Conservation (phyloP, 2,329 filamentous ascomycete genomes). For the Sarocladium brachiariae region DNA sequence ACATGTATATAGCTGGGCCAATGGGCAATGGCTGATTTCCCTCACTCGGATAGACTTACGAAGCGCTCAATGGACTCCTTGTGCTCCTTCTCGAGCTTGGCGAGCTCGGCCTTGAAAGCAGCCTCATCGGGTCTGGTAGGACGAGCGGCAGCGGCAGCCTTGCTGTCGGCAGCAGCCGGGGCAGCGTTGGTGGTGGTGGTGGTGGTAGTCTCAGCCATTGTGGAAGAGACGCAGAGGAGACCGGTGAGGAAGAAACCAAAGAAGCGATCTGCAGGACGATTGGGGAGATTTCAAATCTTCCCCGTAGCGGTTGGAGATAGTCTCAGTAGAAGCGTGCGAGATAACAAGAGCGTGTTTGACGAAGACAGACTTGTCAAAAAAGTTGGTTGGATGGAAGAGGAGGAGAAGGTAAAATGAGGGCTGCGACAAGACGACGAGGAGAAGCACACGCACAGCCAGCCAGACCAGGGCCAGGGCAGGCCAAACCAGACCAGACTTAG, state of each 20-base stretch:
- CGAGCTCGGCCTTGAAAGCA: conserved; percentile 70
- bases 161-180: conserved; percentile 28
- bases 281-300: neutral
- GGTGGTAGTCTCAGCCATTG: conserved; percentile 39
- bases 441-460: too few species aligned
- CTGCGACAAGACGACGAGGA: neutral
- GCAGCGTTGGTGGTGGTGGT: conserved; percentile 27
- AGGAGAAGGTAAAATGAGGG: neutral
- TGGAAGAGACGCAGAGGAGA: conserved; percentile 17
- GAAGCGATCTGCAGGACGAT: conserved; percentile 7
- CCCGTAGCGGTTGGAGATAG: neutral
- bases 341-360: neutral
- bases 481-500: too few species aligned
- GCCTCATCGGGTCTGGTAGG: conserved; percentile 86
- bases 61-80: conserved; percentile 61
- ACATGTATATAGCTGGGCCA: neutral
- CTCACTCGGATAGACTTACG: conserved; percentile 23
- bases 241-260: conserved; percentile 15
- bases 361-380: neutral
- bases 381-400: neutral
- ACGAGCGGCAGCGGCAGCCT: conserved; percentile 44
- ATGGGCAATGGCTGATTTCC: neutral
- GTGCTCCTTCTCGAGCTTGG: conserved; percentile 81
- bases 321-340: neutral
- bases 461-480: too few species aligned